Base-by-base conservation (phyloP, 2,329 filamentous ascomycete species). In the Gaeumannomyces sp. region DNA sequence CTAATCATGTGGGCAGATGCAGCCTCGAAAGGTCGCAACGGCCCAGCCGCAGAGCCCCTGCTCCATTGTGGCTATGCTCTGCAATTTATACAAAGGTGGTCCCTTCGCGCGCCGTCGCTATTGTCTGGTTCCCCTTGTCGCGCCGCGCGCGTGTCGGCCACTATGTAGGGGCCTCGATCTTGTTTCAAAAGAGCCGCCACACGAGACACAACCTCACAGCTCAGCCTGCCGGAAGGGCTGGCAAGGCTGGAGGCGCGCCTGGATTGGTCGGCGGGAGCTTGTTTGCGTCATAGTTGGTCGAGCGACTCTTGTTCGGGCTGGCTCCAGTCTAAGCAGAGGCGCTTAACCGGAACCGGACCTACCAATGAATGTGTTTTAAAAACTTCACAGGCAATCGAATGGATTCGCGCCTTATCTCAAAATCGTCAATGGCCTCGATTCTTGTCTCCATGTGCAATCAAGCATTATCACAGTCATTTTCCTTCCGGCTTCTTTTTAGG, bases 171-270 rank as follows among this genome's bases (percentile, higher is more conserved):
- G 13, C 3, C 38, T 22, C 45, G 8, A 35, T 53, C 19, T 53
- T 53, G 45, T 53, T 53, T 53, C 45, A 53, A 53, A 53, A 53
- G 45, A 53, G 45, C 45, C 45, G 45, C 45, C 22, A n/a, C 45
- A 53, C 6, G 25, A 53, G 45, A 25, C 45, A 10, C 7, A 25
- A 53, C 19, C 45, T 53, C 38, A 45, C 14, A 22, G 38, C 38
- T 13, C 33, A 33, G 33, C 33, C 38, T 45, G 38, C 11, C 6
- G 29, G 16, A 16, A 45, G 22, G 45, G 45, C 22, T 53, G 8
- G 45, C 22, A 6, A 53, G 45, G 45, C 45, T 53, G 45, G 45
- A 53, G 14, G 38, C 22, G 19, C 45, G 6, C 45, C 14, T 25
- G 45, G 45, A 53, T 53, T 53, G 45, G 45, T n/a, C 45, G 3